A percentile compares a stretch with the other conserved stretches of the same genome.
Evolutionary conservation across 139 green algal species (phyloP).

Genomic region (Tetradesmus obliquus): DNA sequence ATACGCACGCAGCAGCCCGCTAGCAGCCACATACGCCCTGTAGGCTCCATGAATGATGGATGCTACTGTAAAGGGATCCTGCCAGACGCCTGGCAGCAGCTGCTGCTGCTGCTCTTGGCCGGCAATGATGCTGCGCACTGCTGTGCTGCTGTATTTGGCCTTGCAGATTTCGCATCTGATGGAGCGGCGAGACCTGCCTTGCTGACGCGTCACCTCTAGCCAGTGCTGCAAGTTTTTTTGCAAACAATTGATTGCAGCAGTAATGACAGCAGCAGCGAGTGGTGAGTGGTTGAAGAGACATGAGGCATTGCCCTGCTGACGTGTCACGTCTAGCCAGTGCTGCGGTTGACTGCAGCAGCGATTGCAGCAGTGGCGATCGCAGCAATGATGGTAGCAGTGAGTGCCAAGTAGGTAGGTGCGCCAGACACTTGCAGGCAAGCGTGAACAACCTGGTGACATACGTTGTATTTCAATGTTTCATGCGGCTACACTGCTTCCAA

Average conservation of each 20-base stretch:
- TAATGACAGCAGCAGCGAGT: too few species aligned
- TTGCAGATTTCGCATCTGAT: constrained; percentile 37
- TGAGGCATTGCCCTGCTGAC: not conserved
- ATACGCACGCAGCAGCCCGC: constrained; percentile 15
- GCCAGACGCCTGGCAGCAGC: not conserved
- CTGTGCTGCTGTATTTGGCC: constrained; percentile 11
- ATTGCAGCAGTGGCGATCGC: too few species aligned
- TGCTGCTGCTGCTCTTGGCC: not conserved
- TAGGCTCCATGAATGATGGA: constrained; percentile 30
- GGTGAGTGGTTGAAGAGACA: too few species aligned
- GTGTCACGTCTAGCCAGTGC: not conserved
- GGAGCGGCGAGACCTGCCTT: not conserved
- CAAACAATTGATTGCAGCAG: too few species aligned
- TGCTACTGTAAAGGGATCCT: constrained; percentile 20
- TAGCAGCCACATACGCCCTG: constrained; percentile 15
- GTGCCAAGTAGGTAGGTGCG: not conserved
- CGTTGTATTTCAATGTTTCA: too few species aligned
- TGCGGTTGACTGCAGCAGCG: too few species aligned
- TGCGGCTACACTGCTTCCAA: not conserved
- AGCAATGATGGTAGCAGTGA: too few species aligned
- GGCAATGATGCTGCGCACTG: not conserved
- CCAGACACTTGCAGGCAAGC: not conserved
- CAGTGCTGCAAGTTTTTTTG: not conserved
- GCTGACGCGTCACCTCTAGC: constrained; percentile 20
- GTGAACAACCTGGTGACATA: too few species aligned